These are phyloP conservation scores for Pyrus hybrid DNA, from an alignment of 331 rosid species.

Conservation along the genomic window DNA sequence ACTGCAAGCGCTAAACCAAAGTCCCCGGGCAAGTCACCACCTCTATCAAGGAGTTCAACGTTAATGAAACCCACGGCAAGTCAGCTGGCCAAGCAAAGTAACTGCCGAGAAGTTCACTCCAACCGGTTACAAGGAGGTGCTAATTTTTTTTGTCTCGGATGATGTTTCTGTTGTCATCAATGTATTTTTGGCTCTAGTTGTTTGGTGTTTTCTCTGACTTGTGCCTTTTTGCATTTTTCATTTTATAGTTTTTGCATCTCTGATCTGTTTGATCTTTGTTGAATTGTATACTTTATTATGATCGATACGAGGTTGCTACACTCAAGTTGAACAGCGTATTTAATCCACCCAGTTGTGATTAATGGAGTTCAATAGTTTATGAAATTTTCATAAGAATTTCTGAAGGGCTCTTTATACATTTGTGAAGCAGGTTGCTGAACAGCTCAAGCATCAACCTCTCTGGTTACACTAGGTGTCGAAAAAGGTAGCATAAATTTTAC, in stretches of 20 bases:
- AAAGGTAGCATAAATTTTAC: too few relatives aligned
- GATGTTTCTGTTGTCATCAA: not conserved
- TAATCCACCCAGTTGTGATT: too few relatives aligned
- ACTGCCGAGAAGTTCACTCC: constrained; percentile 19
- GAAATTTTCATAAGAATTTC: not conserved
- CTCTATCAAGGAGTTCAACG: constrained; percentile 32
- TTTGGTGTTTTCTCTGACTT: not conserved
- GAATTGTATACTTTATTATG: not conserved
- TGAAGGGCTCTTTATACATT: not conserved
- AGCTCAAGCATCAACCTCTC: constrained; percentile 45
- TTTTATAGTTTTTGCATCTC: not conserved
- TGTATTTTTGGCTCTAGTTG: not conserved
- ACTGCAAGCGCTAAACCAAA: constrained; percentile 17
- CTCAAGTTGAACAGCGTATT: too few relatives aligned
- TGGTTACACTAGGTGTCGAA: constrained; percentile 15
- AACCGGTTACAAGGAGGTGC: constrained; percentile 28
- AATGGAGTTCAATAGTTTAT: not conserved
- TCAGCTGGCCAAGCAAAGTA: constrained; percentile 68
- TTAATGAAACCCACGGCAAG: constrained; percentile 89
- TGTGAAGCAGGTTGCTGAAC: constrained; percentile 38
- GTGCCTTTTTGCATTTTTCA: not conserved
- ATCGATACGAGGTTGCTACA: too few relatives aligned
- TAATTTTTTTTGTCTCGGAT: not conserved
- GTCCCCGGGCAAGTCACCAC: constrained; percentile 22
- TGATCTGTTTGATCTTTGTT: not conserved